Evolutionary conservation across 768 basidiomycete species (phyloP), one percentile per base, ranked within the genome.

Genomic region (Crucibulum laeve): DNA sequence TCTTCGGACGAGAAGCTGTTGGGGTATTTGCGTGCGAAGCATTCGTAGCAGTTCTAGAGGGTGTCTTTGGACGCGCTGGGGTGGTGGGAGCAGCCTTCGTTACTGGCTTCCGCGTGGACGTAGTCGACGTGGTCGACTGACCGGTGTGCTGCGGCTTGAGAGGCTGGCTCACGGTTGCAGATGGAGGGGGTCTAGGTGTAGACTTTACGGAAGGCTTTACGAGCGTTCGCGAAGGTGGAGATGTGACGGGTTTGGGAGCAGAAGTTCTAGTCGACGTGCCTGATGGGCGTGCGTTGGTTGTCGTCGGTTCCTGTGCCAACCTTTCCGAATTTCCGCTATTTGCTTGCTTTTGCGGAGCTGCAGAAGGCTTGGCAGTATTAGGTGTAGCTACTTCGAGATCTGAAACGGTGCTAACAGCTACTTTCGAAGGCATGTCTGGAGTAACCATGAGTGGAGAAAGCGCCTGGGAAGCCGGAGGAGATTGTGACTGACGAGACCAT

Each of bases 1-100:
- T 82, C 63, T 82, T 86, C 25, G 77, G 73, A 43, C 76, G 70
- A 14, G 62, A 23, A 5, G 67, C 50, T 17, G 60, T 59, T 15
- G 67, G 64, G 1, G 67, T 66, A 53, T 65, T 63, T 19, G 64
- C 53, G 24, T 61, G 56, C 6, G 50, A 38, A 14, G 55, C 38
- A 18, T 43, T 18, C 35, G 51, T 28, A n/a, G 46, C 24, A 7
- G 48, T 25, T 17, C 61, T 57, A 21, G 62, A 55, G 3, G 64
- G 59, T 1, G 64, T 63, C 48, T 68, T 69, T 35, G 68, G 46
- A 24, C 63, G 59, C 4, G 56, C 15, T 17, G 65, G 52, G 11
- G 62, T 53, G 32, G 48, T 47, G n/a, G 54, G 48, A 26, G 53
- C 42, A 21, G 53, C 42, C 32, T 57, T 62, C 17, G 51, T 47